These are phyloP conservation scores for Trichoderma polysporum DNA, from an alignment of 2,329 filamentous ascomycete genomes.

Conservation along the genomic window DNA sequence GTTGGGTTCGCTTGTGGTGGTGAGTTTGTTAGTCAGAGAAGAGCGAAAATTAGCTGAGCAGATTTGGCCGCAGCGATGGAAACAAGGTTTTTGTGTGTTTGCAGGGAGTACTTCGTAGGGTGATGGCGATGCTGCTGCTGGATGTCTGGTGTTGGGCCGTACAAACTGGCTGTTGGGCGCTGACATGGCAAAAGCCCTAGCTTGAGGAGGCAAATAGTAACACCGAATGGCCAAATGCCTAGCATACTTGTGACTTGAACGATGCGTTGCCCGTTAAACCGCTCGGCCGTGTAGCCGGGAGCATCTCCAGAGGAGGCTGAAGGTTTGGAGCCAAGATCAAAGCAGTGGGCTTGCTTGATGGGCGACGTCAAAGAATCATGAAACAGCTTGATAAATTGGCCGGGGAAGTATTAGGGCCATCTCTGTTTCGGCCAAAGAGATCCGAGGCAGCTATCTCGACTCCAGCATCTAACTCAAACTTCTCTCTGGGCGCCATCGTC, in stretches of 20 bases:
- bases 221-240: neutral
- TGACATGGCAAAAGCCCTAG: neutral
- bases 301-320: neutral
- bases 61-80: neutral
- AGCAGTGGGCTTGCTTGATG: neutral
- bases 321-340: neutral
- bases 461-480: constrained; percentile 16
- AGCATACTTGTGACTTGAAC: too few species aligned
- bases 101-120: neutral
- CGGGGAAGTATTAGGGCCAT: neutral
- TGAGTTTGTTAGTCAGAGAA: neutral
- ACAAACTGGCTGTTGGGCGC: constrained; percentile 1
- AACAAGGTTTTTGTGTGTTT: neutral
- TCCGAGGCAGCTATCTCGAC: constrained; percentile 10
- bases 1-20: constrained; percentile 7
- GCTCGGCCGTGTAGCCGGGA: neutral
- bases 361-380: neutral
- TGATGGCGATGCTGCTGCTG: neutral
- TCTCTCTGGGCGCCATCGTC: neutral
- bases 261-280: neutral
- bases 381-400: neutral
- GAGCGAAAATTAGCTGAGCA: neutral
- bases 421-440: constrained; percentile 12
- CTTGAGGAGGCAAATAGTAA: constrained; percentile 7
- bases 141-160: neutral